phyloP scores from a whole-genome alignment of 441 rosid genomes.

The Populus hybrid region DNA sequence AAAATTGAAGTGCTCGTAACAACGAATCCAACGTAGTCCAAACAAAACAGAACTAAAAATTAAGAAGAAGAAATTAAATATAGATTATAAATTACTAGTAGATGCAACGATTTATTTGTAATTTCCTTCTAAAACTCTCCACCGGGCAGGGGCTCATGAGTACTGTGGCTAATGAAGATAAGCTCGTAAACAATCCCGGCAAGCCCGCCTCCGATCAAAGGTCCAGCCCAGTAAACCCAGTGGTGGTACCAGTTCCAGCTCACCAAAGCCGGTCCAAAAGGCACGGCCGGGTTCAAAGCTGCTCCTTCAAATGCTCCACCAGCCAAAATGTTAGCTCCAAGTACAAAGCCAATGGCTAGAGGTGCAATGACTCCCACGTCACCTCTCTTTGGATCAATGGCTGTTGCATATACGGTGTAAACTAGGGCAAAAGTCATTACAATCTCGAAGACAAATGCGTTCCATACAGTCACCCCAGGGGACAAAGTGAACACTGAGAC shows the following conservation, averaged over 20 bases:
- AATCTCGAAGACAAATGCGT: conserved; percentile 66
- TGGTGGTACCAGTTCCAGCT: conserved; percentile 72
- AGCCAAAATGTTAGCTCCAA: conserved; percentile 71
- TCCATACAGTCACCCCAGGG: conserved; percentile 53
- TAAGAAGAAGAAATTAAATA: too few species aligned
- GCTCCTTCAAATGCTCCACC: conserved; percentile 81
- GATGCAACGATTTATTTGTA: background rate
- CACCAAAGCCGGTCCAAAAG: conserved; percentile 70
- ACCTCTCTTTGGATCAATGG: conserved; percentile 65
- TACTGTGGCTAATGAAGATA: conserved; percentile 38
- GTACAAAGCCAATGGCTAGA: conserved; percentile 63
- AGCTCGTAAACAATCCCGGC: conserved; percentile 57
- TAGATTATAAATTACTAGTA: too few species aligned
- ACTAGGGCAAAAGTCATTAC: conserved; percentile 77
- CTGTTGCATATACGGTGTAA: conserved; percentile 81
- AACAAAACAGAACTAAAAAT: background rate
- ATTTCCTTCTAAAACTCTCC: background rate
- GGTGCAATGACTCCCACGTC: conserved; percentile 62
- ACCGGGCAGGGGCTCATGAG: conserved; percentile 45
- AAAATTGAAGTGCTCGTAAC: background rate
- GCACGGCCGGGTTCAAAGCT: conserved; percentile 74
- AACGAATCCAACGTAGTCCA: background rate
- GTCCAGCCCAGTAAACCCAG: conserved; percentile 81
- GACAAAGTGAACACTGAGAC: conserved; percentile 54
- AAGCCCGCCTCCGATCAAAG: conserved; percentile 59